These are phyloP conservation scores for Adiantum capillusveneris DNA, from an alignment of 75 land plant species.

Conservation along the genomic window DNA sequence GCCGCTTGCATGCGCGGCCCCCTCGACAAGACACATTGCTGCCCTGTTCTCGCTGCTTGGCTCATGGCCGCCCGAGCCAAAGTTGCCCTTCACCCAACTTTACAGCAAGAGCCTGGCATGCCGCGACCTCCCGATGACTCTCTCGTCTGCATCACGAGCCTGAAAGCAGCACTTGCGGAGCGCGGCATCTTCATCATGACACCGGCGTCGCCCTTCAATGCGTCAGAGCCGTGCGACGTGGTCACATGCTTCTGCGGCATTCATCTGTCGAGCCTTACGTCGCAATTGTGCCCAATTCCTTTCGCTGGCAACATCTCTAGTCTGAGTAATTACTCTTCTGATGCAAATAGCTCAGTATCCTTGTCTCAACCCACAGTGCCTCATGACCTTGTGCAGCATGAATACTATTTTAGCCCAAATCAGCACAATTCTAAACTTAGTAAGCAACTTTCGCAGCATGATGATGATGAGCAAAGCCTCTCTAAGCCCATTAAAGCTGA, in stretches of 20 bases:
- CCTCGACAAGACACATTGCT: conserved; percentile 60
- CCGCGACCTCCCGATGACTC: conserved; percentile 71
- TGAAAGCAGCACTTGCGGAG: conserved; percentile 41
- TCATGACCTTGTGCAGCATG: no score
- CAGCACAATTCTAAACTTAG: no score
- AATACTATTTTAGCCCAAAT: no score
- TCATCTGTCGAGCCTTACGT: conserved; percentile 43
- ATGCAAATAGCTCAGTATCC: no score
- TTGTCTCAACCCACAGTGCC: no score
- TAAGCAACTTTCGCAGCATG: no score
- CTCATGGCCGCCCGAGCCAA: conserved; percentile 65
- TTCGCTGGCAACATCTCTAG: no score
- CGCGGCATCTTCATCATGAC: conserved; percentile 37
- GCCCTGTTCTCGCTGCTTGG: conserved; percentile 86
- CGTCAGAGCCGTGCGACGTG: conserved; percentile 47
- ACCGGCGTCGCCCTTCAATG: conserved; percentile 26
- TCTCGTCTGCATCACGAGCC: conserved; percentile 52
- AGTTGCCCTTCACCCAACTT: conserved; percentile 32
- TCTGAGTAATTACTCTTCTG: no score
- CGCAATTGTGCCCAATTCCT: conserved; percentile 49
- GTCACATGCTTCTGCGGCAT: conserved; percentile 76
- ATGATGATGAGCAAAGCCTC: no score
- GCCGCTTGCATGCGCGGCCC: conserved; percentile 36
- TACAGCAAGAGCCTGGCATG: conserved; percentile 14
- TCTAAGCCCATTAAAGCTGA: conserved; percentile 32